Evolutionary conservation across 2,329 filamentous ascomycete genomes (phyloP).

Genomic region (Intubia oerlemansii): DNA sequence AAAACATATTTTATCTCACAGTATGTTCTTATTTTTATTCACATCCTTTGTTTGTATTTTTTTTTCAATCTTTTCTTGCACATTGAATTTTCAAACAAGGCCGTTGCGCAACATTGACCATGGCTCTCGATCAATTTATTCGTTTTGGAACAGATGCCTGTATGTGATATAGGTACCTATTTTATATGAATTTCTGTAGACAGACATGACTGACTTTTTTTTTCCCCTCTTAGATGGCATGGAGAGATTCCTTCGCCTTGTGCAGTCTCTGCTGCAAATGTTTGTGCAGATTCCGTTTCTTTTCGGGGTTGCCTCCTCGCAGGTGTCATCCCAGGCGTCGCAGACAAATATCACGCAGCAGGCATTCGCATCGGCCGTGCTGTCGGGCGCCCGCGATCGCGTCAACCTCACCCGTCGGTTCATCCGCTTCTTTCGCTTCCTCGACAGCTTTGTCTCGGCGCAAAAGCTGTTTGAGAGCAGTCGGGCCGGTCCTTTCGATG

Average conservation of each 20-base stretch:
- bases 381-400: conserved; percentile 15
- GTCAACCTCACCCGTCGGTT: conserved; percentile 33
- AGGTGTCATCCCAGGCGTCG: background rate
- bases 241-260: conserved; percentile 35
- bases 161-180: too few species aligned
- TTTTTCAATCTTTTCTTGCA: background rate
- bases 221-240: conserved; percentile 26
- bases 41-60: background rate
- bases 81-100: conserved; percentile 2
- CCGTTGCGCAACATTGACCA: too few species aligned
- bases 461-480: conserved; percentile 17
- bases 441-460: conserved; percentile 34
- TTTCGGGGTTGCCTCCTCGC: conserved; percentile 12
- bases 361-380: conserved; percentile 8
- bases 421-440: conserved; percentile 47
- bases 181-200: background rate
- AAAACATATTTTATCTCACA: too few species aligned
- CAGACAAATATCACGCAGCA: background rate
- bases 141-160: conserved; percentile 25
- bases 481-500: background rate
- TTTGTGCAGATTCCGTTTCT: conserved; percentile 22
- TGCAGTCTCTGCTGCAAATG: conserved; percentile 30
- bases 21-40: background rate
- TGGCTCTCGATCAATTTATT: conserved; percentile 19
- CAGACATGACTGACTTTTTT: background rate